Percentiles rank a stretch among this genome's conserved stretches.
Conservation (phyloP, 805 yeast species). For the Pichia cabralensis region DNA sequence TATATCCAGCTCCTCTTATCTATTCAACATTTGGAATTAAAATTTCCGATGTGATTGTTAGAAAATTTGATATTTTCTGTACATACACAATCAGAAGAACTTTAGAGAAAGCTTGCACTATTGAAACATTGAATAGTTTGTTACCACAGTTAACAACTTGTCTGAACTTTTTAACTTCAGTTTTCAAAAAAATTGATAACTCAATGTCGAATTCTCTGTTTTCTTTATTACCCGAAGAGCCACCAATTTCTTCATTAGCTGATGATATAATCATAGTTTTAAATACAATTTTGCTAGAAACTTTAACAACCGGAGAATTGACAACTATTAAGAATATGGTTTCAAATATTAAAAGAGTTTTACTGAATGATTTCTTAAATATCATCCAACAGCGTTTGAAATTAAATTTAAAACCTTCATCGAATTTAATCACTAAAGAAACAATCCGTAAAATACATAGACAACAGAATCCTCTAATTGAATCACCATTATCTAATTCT, state of each 20-base stretch:
- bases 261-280: constrained; percentile 77
- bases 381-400: constrained; percentile 40
- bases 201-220: constrained; percentile 14
- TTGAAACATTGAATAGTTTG: constrained; percentile 68
- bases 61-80: constrained; percentile 55
- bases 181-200: constrained; percentile 13
- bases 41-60: constrained; percentile 40
- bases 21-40: constrained; percentile 49
- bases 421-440: constrained; percentile 17
- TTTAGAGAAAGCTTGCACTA: constrained; percentile 66
- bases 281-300: constrained; percentile 54
- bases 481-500: background rate
- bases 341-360: constrained; percentile 43
- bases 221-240: constrained; percentile 36
- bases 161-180: constrained; percentile 18
- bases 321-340: constrained; percentile 45
- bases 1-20: constrained; percentile 42
- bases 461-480: constrained; percentile 7
- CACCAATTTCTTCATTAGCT: constrained; percentile 72
- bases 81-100: constrained; percentile 67
- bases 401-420: constrained; percentile 30
- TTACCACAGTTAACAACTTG: constrained; percentile 25
- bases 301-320: constrained; percentile 63
- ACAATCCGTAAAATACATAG: constrained; percentile 13
- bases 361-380: constrained; percentile 55